phyloP scores from a whole-genome alignment of 345 rosid species.

The Microthlaspi erraticum region DNA sequence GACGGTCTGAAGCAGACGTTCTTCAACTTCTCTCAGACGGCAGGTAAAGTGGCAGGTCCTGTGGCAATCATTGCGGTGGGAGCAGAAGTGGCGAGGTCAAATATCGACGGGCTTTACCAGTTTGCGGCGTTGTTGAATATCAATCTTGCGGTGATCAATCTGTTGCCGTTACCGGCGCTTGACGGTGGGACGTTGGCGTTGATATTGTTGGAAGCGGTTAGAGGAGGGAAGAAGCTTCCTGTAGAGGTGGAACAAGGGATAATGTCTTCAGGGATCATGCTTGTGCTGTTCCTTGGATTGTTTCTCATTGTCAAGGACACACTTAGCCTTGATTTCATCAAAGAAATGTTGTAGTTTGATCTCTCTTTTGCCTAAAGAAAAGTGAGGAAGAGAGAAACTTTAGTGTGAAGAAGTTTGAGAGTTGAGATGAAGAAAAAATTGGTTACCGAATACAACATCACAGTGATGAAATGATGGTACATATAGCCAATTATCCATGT shows the following conservation, averaged over 20 bases:
- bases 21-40: constrained; percentile 81
- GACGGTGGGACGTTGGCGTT: constrained; percentile 95
- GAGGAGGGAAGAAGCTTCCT: constrained; percentile 94
- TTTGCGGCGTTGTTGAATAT: constrained; percentile 87
- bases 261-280: constrained; percentile 86
- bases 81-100: constrained; percentile 97
- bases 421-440: constrained; percentile 1
- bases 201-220: constrained; percentile 79
- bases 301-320: constrained; percentile 91
- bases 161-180: constrained; percentile 89
- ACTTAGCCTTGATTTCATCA: constrained; percentile 83
- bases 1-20: constrained; percentile 87
- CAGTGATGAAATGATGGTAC: constrained; percentile 22
- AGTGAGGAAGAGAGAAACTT: constrained; percentile 16
- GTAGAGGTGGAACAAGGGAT: constrained; percentile 87
- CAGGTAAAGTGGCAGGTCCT: constrained; percentile 91
- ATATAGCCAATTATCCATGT: constrained; percentile 35
- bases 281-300: constrained; percentile 78
- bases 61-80: constrained; percentile 97
- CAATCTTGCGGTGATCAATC: constrained; percentile 88
- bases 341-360: constrained; percentile 65
- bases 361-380: background rate
- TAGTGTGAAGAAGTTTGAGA: constrained; percentile 36
- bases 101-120: constrained; percentile 81
- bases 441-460: constrained; percentile 12